Conservation (phyloP, 163 green algal genomes). For the Volvox carteri region DNA sequence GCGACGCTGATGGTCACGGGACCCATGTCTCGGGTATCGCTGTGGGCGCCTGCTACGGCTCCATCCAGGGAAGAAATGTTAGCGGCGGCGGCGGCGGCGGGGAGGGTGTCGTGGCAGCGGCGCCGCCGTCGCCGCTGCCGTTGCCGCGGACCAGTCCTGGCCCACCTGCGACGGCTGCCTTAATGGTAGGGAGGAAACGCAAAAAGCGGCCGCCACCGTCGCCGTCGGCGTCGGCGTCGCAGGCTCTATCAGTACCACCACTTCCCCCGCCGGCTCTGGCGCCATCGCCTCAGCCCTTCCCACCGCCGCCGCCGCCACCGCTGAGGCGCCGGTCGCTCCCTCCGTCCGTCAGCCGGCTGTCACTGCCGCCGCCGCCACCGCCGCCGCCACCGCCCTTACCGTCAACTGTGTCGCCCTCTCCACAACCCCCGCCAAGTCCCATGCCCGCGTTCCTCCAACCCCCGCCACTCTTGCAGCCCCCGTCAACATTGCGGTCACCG, state of each 20-base stretch:
- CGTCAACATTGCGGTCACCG: no score
- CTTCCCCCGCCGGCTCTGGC: no score
- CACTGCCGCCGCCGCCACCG: not conserved
- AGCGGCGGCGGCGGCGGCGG: not conserved
- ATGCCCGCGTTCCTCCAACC: no score
- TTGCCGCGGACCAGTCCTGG: no score
- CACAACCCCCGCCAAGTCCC: no score
- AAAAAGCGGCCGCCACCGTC: not conserved
- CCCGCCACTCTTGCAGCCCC: no score
- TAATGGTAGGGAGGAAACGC: not conserved
- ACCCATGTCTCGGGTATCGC: conserved; percentile 80
- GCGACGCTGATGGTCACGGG: conserved; percentile 79
- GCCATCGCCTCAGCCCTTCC: not conserved
- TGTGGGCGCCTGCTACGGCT: conserved; percentile 42
- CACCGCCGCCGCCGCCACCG: no score
- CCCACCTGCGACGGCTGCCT: not conserved
- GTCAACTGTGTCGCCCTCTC: no score
- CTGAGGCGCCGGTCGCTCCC: not conserved
- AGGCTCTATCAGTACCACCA: no score
- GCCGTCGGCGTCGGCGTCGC: no score
- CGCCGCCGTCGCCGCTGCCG: no score
- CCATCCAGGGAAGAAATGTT: not conserved
- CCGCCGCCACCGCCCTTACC: not conserved
- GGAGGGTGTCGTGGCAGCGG: no score
- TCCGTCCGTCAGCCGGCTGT: not conserved